These are phyloP conservation scores for Stachybotrys chartarum DNA, from an alignment of 2,329 filamentous ascomycete species.

Conservation along the genomic window DNA sequence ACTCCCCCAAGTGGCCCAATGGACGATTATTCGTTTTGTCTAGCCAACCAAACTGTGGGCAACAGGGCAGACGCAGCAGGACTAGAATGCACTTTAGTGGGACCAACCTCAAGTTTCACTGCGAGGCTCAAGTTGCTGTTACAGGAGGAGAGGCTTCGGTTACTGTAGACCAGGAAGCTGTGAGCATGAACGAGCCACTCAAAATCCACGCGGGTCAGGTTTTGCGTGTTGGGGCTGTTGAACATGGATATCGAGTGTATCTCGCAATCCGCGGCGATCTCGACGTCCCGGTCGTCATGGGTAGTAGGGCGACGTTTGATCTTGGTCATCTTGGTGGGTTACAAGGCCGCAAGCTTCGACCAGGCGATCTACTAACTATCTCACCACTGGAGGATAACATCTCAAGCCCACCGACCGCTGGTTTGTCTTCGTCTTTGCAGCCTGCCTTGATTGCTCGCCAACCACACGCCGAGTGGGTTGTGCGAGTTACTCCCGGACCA, in stretches of 20 bases:
- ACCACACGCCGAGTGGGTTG: too few relatives aligned
- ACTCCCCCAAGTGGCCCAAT: conserved; percentile 34
- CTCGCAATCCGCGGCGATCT: conserved; percentile 26
- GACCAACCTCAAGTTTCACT: conserved; percentile 27
- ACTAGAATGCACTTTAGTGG: conserved; percentile 26
- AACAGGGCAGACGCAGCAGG: conserved; percentile 21
- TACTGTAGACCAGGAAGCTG: conserved; percentile 13
- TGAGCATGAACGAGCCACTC: conserved; percentile 14
- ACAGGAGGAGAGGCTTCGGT: conserved; percentile 20
- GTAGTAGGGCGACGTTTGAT: conserved; percentile 23
- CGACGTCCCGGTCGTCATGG: conserved; percentile 22
- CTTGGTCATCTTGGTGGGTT: conserved; percentile 25
- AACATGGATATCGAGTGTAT: conserved; percentile 25
- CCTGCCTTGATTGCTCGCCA: too few relatives aligned
- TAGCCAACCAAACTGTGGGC: conserved; percentile 26
- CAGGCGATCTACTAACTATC: conserved; percentile 24
- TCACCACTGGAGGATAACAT: too few relatives aligned
- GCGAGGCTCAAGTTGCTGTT: conserved; percentile 21
- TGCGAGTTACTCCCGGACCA: conserved; percentile 29
- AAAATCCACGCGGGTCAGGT: conserved; percentile 15
- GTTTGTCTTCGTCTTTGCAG: too few relatives aligned
- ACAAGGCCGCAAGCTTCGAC: conserved; percentile 22
- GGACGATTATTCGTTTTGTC: conserved; percentile 26
- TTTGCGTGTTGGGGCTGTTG: conserved; percentile 15
- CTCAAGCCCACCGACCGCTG: too few relatives aligned